Percentiles rank a stretch among this genome's conserved stretches.
Conservation (phyloP, 2,329 filamentous ascomycete genomes). For the Macrophomina tecta region DNA sequence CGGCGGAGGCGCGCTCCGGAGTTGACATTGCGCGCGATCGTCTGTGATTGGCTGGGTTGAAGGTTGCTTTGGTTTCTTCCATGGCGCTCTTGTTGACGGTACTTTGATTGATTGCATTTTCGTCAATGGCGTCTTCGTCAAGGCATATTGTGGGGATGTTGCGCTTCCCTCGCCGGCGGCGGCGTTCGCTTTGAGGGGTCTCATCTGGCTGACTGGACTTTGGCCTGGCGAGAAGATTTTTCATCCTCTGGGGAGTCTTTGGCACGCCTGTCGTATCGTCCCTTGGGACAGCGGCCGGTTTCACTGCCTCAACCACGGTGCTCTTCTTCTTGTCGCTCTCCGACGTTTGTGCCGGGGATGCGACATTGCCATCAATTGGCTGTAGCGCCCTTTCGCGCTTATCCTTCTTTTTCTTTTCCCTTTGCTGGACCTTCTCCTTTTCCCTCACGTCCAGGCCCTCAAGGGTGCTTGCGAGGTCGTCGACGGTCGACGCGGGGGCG, state of each 20-base stretch:
- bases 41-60: background rate
- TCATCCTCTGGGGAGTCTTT: conserved; percentile 1
- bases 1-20: background rate
- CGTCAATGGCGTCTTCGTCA: background rate
- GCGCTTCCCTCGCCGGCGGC: background rate
- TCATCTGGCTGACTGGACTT: background rate
- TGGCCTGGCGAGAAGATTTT: background rate
- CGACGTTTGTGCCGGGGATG: background rate
- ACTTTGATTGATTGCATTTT: background rate
- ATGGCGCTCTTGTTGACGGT: background rate
- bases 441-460: background rate
- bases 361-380: conserved; percentile 10
- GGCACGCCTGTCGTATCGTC: background rate
- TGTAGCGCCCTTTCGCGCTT: conserved; percentile 15
- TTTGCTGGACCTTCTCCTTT: background rate
- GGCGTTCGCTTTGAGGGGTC: conserved; percentile 4
- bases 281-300: too few relatives aligned
- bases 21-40: background rate
- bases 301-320: too few relatives aligned
- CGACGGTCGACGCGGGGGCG: background rate
- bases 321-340: background rate
- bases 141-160: background rate
- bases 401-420: background rate
- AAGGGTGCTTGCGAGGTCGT: background rate
- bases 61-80: too few relatives aligned